Evolutionary conservation across 345 rosid genomes (phyloP).

Genomic region (Brassica carinata): DNA sequence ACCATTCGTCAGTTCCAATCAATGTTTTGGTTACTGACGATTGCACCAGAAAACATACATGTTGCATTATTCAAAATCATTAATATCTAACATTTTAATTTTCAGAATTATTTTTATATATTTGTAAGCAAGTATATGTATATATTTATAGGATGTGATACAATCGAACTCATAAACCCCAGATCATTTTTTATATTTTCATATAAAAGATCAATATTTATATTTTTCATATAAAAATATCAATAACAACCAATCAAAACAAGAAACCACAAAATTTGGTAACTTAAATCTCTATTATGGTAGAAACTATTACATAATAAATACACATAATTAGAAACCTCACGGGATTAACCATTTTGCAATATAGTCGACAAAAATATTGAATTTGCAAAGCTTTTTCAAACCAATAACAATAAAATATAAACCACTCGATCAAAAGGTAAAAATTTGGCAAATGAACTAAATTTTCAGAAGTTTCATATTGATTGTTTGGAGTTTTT

Average conservation of each 20-base stretch:
- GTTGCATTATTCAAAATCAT: not conserved
- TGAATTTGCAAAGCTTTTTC: not conserved
- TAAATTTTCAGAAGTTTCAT: not conserved
- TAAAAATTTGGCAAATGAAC: not conserved
- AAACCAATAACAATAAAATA: not conserved
- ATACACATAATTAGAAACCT: not conserved
- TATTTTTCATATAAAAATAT: no score
- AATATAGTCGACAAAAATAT: not conserved
- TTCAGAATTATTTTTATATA: not conserved
- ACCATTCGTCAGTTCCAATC: not conserved
- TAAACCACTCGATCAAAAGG: not conserved
- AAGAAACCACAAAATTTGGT: no score
- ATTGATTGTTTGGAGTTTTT: not conserved
- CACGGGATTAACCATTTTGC: not conserved
- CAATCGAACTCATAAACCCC: not conserved
- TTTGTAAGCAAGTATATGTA: not conserved
- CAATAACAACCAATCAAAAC: no score
- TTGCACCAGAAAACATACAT: not conserved
- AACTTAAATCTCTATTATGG: no score
- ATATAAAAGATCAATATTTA: no score
- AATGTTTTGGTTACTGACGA: not conserved
- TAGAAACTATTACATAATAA: not conserved
- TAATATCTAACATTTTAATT: not conserved
- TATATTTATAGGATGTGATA: no score
- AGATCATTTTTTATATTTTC: no score